Evolutionary conservation across 371 early-diverging fungal genomes (phyloP).

Genomic region (Mucor circinelloides): DNA sequence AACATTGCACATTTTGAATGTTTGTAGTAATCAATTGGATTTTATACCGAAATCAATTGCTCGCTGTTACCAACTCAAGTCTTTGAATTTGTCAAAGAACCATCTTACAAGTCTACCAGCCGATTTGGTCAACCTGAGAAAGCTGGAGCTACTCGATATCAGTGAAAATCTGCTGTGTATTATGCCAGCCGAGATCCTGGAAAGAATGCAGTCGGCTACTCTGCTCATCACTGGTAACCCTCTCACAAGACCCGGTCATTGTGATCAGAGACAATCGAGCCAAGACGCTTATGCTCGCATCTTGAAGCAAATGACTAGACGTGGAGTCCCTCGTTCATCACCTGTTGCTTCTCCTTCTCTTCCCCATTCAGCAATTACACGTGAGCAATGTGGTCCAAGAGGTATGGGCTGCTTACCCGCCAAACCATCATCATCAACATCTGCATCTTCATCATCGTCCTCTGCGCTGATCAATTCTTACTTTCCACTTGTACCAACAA

Average conservation of each 20-base stretch:
- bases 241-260: constrained; percentile 53
- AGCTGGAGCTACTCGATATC: constrained; percentile 62
- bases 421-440: constrained; percentile 17
- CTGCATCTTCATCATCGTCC: constrained; percentile 19
- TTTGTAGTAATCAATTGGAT: constrained; percentile 59
- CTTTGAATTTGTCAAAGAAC: constrained; percentile 58
- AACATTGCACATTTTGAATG: constrained; percentile 39
- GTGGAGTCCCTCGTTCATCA: constrained; percentile 46
- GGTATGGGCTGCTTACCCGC: constrained; percentile 44
- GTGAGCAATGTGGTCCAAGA: constrained; percentile 34
- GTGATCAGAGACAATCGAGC: constrained; percentile 34
- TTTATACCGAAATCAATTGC: constrained; percentile 63
- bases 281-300: constrained; percentile 53
- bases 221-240: constrained; percentile 67
- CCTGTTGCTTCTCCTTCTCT: constrained; percentile 12
- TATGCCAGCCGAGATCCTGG: constrained; percentile 62
- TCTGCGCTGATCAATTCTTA: background rate
- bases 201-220: constrained; percentile 56
- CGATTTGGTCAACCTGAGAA: constrained; percentile 52
- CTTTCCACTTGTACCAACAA: background rate
- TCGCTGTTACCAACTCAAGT: constrained; percentile 40
- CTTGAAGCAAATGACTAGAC: constrained; percentile 52
- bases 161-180: constrained; percentile 64
- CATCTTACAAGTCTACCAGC: constrained; percentile 62
- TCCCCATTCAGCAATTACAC: constrained; percentile 12